Evolutionary conservation across 106 monocot species (phyloP), one percentile per base, ranked within the genome.

Genomic region (Chionographis japonica): DNA sequence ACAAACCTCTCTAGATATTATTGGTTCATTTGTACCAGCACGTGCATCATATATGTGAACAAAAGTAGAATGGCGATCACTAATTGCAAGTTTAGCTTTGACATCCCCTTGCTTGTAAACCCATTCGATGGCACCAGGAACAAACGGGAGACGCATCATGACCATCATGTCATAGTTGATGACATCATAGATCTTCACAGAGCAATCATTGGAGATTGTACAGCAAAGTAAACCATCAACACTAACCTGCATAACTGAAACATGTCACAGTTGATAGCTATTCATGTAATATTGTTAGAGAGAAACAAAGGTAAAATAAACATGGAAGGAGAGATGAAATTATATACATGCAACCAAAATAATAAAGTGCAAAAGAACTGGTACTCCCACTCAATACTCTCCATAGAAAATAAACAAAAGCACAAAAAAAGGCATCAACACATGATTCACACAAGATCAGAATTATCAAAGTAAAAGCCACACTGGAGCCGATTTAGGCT

Each of bases 101-200:
- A 87, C 97, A 83, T 87, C 97, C 12, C 92, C 97, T 64, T 87
- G 85, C 62, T 80, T 81, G 77, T 81, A 92, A 41, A 92, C 97
- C 92, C 97, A 98, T 73, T 98, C 90, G 41, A 83, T 77, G 2
- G 85, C 57, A 4, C 97, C 92, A 59, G 97, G 86, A 72, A 92
- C 61, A 71, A 69, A 98, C 7, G 87, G 75, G 17, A 93, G 75
- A 11, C 89, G 84, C 82, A 98, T 73, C 97, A 98, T 98, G 61
- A 90, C 70, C 97, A 98, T 98, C 97, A 98, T 98, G 58, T 98
- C 97, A 75, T 85, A 98, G 77, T 98, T 98, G 8, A 98, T 90
- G 69, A 98, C 97, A 73, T 98, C 97, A 79, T 93, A 98, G 65
- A 98, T 88, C 75, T 98, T 98, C 49, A 98, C 85, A 6, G 97